Base-by-base conservation (phyloP, 495 filamentous ascomycete genomes). In the Aspergillus affinis region DNA sequence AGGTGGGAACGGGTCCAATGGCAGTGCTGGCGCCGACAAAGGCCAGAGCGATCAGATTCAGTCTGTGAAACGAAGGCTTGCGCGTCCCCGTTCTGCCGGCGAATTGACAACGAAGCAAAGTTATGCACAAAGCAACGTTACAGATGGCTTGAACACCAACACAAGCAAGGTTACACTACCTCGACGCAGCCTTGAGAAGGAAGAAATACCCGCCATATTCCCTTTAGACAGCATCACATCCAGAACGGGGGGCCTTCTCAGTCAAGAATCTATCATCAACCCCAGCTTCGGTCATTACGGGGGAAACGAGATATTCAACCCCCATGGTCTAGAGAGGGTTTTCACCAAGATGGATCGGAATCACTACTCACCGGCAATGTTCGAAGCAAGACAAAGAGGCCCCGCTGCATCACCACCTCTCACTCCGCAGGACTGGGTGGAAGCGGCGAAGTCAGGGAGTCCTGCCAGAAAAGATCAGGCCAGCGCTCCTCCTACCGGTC, bases 391-490 rank as follows among this genome's bases (percentile, higher is more conserved):
- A 7, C 54, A 60, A 23, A 20, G 55, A 5, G 18, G 59, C 18
- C 58, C 59, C 0, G 65, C 67, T 19, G 69, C 65, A 4, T 67
- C 72, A 4, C 69, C 70, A 4, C 73, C 73, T 6, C 57, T 78
- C 9, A 76, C 75, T 3, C 71, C 77, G 9, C 72, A 75, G 47
- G 77, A 80, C 30, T 80, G 77, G 77, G 49, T 80, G 52, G 77
- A 76, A 29, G 77, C 77, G 18, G 75, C 75, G 23, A 69, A 68
- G 58, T 57, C 69, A 36, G 61, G 55, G 8, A 65, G 65, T 23
- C 67, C 63, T 15, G 61, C 69, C 36, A 55, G 65, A 7, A 72
- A 66, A 47, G 54, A 63, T 19, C 56, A 21, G 18, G 7, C 63
- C 15, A 56, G 46, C 26, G 53, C 44, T 2, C 29, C 60, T 7